Percentiles rank a stretch among this genome's conserved stretches.
These are phyloP conservation scores for Boletus subcaerulescens DNA, from an alignment of 768 basidiomycete species.

Conservation along the genomic window DNA sequence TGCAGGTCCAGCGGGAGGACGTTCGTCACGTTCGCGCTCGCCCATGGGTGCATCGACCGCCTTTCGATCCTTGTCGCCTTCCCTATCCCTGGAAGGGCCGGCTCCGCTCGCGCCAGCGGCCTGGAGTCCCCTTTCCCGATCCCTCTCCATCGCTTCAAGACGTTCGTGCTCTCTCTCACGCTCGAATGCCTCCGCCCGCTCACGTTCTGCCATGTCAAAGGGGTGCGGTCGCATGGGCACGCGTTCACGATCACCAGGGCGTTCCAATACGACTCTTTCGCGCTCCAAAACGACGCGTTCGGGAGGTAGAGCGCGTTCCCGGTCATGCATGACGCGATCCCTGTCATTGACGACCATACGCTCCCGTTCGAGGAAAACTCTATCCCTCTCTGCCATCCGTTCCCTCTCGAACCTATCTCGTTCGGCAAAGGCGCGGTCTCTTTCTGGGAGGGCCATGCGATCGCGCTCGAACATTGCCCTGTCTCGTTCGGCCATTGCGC, in stretches of 20 bases:
- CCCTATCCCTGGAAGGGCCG: constrained; percentile 20
- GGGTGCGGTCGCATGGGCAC: constrained; percentile 19
- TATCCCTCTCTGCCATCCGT: constrained; percentile 21
- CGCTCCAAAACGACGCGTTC: constrained; percentile 21
- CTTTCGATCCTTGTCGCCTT: constrained; percentile 24
- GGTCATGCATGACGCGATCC: constrained; percentile 24
- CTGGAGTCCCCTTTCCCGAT: constrained; percentile 30
- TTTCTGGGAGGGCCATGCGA: constrained; percentile 15
- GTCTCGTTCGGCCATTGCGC: constrained; percentile 21
- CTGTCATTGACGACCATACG: constrained; percentile 23
- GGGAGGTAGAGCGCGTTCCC: constrained; percentile 16
- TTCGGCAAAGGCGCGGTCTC: constrained; percentile 22
- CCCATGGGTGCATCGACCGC: constrained; percentile 9
- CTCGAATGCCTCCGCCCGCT: constrained; percentile 30
- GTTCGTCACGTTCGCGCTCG: constrained; percentile 26
- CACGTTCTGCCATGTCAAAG: constrained; percentile 24
- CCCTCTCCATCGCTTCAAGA: constrained; percentile 26
- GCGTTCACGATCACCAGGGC: constrained; percentile 26
- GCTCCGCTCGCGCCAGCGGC: not conserved
- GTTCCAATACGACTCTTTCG: constrained; percentile 22
- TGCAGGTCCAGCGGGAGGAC: constrained; percentile 12
- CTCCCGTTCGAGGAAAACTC: constrained; percentile 22
- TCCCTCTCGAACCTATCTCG: constrained; percentile 25
- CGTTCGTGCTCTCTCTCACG: constrained; percentile 34
- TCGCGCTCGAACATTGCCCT: constrained; percentile 24